Evolutionary conservation across 495 filamentous ascomycete genomes (phyloP), one percentile per base, ranked within the genome.

Genomic region (Amniculicola lignicola): DNA sequence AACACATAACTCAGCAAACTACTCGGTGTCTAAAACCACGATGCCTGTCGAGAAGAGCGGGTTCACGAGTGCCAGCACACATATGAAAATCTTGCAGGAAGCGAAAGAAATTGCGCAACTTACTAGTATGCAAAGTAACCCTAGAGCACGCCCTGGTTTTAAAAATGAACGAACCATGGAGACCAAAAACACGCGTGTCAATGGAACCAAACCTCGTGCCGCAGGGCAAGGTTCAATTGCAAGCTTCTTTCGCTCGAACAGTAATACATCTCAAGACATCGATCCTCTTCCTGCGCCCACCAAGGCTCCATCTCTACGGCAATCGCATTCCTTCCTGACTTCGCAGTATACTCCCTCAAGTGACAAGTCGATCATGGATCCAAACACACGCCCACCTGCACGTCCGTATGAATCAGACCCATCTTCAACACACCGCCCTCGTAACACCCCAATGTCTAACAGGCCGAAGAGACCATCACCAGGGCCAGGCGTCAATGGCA

Each of bases 171-270:
- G 46, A 44, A 62, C 35, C 56, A 57, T 43, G n/a, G 55, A 41
- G 23, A 59, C 38, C 22, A 61, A 66, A 42, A 27, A 36, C n/a
- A n/a, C 47, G 15, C 36, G 57, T 11, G 63, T 48, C 24, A 39
- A 57, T 60, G 51, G 46, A 49, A 14, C 45, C 33, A 56, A 59
- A 14, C 33, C 48, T 3, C 63, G 67, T 14, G 43, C 67, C 6
- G 64, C 64, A 42, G 70, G 71, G 1, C 78, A 82, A 64, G 73
- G 75, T 1, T 78, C 65, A 23, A 65, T 82, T 22, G 67, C 67
- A 15, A 70, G 52, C 29, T 80, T 80, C 58, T 73, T 81, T 31
- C 69, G 70, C 31, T 41, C 46, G n/a, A 27, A 21, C 19, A 6
- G 24, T 15, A 54, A 3, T n/a, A 22, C 36, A 3, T 54, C 51